Percentiles rank a stretch among this genome's conserved stretches.
These are phyloP conservation scores for Quercus engelmannii DNA, from an alignment of 306 rosid genomes.

Conservation along the genomic window DNA sequence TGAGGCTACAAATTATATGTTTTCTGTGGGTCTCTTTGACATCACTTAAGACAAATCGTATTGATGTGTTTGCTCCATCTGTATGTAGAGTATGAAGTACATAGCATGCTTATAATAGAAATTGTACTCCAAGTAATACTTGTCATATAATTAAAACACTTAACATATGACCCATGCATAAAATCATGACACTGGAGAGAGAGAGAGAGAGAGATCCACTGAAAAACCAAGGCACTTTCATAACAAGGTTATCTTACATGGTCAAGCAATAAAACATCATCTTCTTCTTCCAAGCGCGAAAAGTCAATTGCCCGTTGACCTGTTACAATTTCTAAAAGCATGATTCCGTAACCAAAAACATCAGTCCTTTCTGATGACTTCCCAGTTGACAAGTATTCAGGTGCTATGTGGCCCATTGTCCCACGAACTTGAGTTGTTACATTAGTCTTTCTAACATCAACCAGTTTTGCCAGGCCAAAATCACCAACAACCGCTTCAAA, in stretches of 20 bases:
- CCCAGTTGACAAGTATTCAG: slow-evolving; percentile 96
- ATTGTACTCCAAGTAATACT: not conserved
- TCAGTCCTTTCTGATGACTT: slow-evolving; percentile 98
- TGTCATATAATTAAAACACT: not conserved
- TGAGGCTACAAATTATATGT: not conserved
- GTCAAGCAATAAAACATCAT: slow-evolving; percentile 85
- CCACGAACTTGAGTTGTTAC: slow-evolving; percentile 99
- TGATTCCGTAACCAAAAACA: slow-evolving; percentile 95
- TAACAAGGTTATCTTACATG: slow-evolving; percentile 60
- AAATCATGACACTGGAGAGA: not conserved
- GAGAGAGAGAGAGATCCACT: not conserved
- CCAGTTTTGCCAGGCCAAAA: slow-evolving; percentile 97
- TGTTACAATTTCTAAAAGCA: slow-evolving; percentile 95
- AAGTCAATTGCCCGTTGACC: slow-evolving; percentile 97
- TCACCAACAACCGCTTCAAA: slow-evolving; percentile 99
- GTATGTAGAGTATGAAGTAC: not conserved
- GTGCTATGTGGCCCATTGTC: slow-evolving; percentile 99
- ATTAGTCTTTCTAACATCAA: slow-evolving; percentile 85
- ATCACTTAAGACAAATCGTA: not conserved
- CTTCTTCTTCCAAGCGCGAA: slow-evolving; percentile 97
- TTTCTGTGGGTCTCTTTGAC: not conserved
- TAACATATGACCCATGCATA: not conserved
- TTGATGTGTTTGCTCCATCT: not conserved
- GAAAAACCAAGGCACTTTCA: not conserved
- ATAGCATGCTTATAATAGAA: not conserved